Evolutionary conservation across 305 asterid species (phyloP), one percentile per base, ranked within the genome.

Genomic region (Fraxinus sp.): DNA sequence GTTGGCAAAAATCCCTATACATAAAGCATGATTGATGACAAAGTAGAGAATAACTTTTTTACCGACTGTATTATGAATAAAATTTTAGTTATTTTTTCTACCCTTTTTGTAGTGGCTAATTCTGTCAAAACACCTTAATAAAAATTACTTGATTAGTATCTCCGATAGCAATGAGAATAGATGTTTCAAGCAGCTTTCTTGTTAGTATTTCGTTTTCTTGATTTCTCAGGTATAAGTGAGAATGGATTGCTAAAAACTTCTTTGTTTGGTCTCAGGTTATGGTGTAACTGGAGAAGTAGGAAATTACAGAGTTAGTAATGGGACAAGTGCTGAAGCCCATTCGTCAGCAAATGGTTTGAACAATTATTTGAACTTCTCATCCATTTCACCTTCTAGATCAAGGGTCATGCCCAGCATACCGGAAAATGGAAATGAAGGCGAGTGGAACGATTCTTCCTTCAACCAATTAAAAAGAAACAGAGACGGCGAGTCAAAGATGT

Each of bases 321-420:
- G 86, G 77, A 35, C 79, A 66, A 84, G 81, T 79, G 86, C 85
- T 16, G 94, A 92, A 59, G 79, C 83, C 33, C 84, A 86, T 77
- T 81, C 93, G n/a, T 86, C 93, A 37, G 77, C 83, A 36, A 79
- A 86, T 80, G 87, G 87, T 75, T 86, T 89, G 86, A 86, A 70
- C 86, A 89, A 86, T 78, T 89, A 86, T 75, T 77, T 89, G 80
- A 90, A 78, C 88, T 89, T 87, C 85, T 80, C 92, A 8, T 89
- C 96, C 32, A 85, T 82, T 39, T 85, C 89, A 18, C 86, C 94
- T 39, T 88, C 91, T 35, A 82, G 84, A 88, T 84, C 93, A 28
- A 88, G 91, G 75, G 89, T 90, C 92, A 90, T 95, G 98, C 96
- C 97, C 28, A 92, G 88, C 88, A 95, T 92, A 86, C 96, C 98